These are phyloP conservation scores for Daedalea quercina DNA, from an alignment of 768 basidiomycete species.

Conservation along the genomic window DNA sequence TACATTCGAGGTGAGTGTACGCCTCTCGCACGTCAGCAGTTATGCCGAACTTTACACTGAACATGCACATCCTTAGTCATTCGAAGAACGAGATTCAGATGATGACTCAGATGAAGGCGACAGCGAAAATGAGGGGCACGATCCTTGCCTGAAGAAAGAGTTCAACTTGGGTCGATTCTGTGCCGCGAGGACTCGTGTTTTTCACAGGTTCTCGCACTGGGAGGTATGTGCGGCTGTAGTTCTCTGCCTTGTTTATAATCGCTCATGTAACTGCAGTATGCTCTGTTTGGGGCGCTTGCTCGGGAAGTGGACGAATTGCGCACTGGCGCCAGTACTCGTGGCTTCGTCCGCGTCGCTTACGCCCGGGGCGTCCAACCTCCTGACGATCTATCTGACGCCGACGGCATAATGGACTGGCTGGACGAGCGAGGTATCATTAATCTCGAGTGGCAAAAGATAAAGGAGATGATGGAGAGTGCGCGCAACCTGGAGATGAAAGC, in stretches of 20 bases:
- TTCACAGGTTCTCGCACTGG: slow-evolving; percentile 76
- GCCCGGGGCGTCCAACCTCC: slow-evolving; percentile 52
- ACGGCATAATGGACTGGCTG: slow-evolving; percentile 77
- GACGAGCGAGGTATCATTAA: slow-evolving; percentile 63
- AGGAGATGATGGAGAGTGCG: slow-evolving; percentile 72
- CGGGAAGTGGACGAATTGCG: slow-evolving; percentile 54
- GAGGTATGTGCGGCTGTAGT: slow-evolving; percentile 43
- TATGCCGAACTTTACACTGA: background rate
- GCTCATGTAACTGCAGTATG: slow-evolving; percentile 36
- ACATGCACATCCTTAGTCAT: slow-evolving; percentile 12
- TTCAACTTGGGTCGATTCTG: slow-evolving; percentile 79
- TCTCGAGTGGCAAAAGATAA: slow-evolving; percentile 62
- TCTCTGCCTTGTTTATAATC: background rate
- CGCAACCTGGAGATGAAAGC: slow-evolving; percentile 48
- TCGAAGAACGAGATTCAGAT: slow-evolving; percentile 19
- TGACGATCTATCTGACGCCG: slow-evolving; percentile 62
- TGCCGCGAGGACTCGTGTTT: slow-evolving; percentile 58
- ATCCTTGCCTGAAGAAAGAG: slow-evolving; percentile 24
- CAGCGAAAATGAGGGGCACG: slow-evolving; percentile 21
- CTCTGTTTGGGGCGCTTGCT: slow-evolving; percentile 52
- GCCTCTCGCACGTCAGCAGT: background rate
- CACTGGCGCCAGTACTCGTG: slow-evolving; percentile 25
- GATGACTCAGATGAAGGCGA: slow-evolving; percentile 6
- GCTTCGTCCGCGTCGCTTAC: slow-evolving; percentile 55
- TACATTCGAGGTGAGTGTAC: slow-evolving; percentile 52